Base-by-base conservation (phyloP, 2,329 filamentous ascomycete species). In the Penicillium sp. region DNA sequence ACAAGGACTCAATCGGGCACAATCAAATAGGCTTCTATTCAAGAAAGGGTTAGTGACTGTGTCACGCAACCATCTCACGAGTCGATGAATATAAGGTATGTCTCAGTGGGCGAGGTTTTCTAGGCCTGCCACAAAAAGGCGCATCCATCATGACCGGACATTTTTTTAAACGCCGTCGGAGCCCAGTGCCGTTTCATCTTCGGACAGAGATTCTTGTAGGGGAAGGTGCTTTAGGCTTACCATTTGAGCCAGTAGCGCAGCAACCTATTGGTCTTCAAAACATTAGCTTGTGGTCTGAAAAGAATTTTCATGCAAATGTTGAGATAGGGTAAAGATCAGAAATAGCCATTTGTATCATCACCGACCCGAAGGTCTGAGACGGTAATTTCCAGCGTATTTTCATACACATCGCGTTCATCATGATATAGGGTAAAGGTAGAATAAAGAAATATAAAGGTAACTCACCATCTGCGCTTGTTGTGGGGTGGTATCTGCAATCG, bases 61-160 rank as follows among this genome's bases (percentile, higher is more conserved):
- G 60, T 61, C 61, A 58, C 56, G 18, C 59, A 61, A 60, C 38
- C 14, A 45, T 54, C 43, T 38, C 57, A 61, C 57, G 60, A 66
- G 58, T 56, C 53, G 52, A 62, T 66, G 56, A 53, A 55, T 50
- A 47, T 53, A 66, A 60, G 52, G 43, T 31, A 49, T 55, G 60
- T 71, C 79, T 96, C 92, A 96, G 92, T 93, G 89, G 92, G 90
- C 91, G 86, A 96, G 92, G 92, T 96, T 96, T 96, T 95, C 91
- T 95, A 96, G 90, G 92, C 92, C 91, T 96, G 91, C 90, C 91
- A 78, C 90, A 90, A 89, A 84, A 72, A 56, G 90, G 91, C 90
- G 85, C 89, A 85, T 86, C 92, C 89, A 81, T 92, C 91, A 91
- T 86, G 85, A 80, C 76, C 74, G 75, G 72, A 76, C 73, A 71